Evolutionary conservation across 495 filamentous ascomycete species (phyloP).

Genomic region (Lichenothelia convexa): DNA sequence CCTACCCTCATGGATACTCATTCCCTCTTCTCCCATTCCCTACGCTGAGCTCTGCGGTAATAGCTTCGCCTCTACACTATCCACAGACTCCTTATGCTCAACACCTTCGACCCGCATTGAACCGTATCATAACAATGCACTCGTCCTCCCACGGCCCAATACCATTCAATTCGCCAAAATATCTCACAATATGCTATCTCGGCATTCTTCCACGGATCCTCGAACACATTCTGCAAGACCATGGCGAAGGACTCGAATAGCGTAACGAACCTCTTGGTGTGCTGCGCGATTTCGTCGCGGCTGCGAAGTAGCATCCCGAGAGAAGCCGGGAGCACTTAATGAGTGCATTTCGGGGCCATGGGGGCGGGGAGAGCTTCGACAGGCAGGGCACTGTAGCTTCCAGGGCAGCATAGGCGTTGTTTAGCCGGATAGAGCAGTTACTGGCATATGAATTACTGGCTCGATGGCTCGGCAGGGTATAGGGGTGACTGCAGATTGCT

Average conservation of each 20-base stretch:
- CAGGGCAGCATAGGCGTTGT: slow-evolving; percentile 10
- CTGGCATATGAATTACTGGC: too few relatives aligned
- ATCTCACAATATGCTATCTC: slow-evolving; percentile 22
- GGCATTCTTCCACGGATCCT: slow-evolving; percentile 14
- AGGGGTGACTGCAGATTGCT: too few relatives aligned
- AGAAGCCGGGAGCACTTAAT: slow-evolving; percentile 21
- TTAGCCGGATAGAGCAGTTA: slow-evolving; percentile 1
- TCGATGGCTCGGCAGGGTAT: too few relatives aligned
- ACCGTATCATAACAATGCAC: slow-evolving; percentile 22
- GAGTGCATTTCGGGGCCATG: slow-evolving; percentile 18
- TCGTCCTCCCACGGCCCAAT: slow-evolving; percentile 22
- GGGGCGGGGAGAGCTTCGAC: slow-evolving; percentile 16
- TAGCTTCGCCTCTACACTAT: slow-evolving; percentile 23
- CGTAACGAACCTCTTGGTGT: slow-evolving; percentile 21
- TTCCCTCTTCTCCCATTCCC: too few relatives aligned
- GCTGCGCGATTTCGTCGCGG: slow-evolving; percentile 16
- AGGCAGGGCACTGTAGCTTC: slow-evolving; percentile 21
- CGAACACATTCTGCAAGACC: slow-evolving; percentile 19
- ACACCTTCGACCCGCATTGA: slow-evolving; percentile 18
- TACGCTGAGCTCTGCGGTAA: slow-evolving; percentile 20
- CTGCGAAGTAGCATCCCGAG: slow-evolving; percentile 21
- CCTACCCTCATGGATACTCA: too few relatives aligned
- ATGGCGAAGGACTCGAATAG: slow-evolving; percentile 23
- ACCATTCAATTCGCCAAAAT: slow-evolving; percentile 6
- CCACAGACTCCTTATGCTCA: slow-evolving; percentile 23